Conservation (phyloP, 2,329 filamentous ascomycete genomes). For the Colletotrichum orchidophilum region DNA sequence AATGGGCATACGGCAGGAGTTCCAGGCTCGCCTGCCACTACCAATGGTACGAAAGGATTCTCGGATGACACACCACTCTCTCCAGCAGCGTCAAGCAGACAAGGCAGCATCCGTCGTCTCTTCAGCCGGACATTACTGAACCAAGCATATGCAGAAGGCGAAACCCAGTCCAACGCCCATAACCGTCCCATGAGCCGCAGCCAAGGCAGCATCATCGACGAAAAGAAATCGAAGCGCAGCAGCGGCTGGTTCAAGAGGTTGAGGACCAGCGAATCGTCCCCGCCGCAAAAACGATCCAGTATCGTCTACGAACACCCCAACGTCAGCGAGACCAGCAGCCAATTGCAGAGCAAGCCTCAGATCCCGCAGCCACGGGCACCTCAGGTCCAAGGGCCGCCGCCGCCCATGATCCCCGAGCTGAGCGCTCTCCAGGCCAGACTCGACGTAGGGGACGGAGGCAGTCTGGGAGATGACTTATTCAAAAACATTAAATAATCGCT, state of each 20-base stretch:
- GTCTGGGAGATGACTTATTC: constrained; percentile 64
- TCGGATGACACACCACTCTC: constrained; percentile 62
- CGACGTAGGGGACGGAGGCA: constrained; percentile 54
- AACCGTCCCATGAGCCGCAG: constrained; percentile 62
- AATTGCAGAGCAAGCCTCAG: constrained; percentile 38
- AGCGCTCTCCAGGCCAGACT: constrained; percentile 60
- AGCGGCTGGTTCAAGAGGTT: constrained; percentile 70
- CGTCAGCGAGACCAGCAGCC: constrained; percentile 34
- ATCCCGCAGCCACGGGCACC: constrained; percentile 33
- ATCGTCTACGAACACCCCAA: constrained; percentile 50
- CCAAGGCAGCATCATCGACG: constrained; percentile 58
- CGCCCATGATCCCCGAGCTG: constrained; percentile 70
- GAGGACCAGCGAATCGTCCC: constrained; percentile 48
- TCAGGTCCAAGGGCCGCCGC: constrained; percentile 56
- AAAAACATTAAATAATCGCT: constrained; percentile 64
- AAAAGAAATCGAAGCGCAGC: constrained; percentile 63
- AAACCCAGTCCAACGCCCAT: constrained; percentile 52
- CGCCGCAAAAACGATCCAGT: constrained; percentile 52
- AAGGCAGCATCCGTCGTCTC: constrained; percentile 65
- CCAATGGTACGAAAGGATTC: constrained; percentile 56
- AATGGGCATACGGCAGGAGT: constrained; percentile 36
- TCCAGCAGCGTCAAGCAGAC: constrained; percentile 60
- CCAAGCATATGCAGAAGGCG: constrained; percentile 60
- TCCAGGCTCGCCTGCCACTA: constrained; percentile 33
- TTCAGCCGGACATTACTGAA: constrained; percentile 66